Conservation (phyloP, 1,284 basidiomycete genomes). For the Ustilago xerochloae region DNA sequence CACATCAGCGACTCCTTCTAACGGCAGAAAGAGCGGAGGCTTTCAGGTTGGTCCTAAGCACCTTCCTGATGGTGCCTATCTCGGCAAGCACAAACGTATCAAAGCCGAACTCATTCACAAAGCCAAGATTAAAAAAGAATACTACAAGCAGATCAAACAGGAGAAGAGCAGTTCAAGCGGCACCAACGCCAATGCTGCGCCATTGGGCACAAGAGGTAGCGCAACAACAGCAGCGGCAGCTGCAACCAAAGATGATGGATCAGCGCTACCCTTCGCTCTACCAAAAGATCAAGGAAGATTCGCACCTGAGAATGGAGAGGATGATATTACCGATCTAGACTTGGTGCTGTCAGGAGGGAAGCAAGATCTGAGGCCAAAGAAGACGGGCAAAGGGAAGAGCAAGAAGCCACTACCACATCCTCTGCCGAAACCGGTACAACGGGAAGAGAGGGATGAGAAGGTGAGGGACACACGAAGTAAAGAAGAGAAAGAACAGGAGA, state of each 20-base stretch:
- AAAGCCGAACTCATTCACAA: conserved; percentile 72
- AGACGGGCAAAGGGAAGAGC: conserved; percentile 14
- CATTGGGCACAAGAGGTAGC: conserved; percentile 30
- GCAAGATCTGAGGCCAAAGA: conserved; percentile 40
- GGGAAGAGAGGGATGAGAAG: conserved; percentile 1
- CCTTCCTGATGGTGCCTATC: conserved; percentile 64
- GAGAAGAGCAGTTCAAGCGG: conserved; percentile 55
- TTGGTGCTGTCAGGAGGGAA: conserved; percentile 13
- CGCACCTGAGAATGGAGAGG: conserved; percentile 44
- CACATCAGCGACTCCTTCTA: conserved; percentile 28
- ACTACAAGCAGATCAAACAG: conserved; percentile 70
- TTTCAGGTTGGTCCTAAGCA: conserved; percentile 64
- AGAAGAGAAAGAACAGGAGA: conserved; percentile 53
- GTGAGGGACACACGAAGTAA: conserved; percentile 37
- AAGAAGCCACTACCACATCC: conserved; percentile 47
- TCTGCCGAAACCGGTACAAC: conserved; percentile 8
- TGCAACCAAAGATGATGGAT: conserved; percentile 2
- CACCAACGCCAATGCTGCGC: conserved; percentile 22
- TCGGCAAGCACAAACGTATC: conserved; percentile 71
- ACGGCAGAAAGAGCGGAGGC: conserved; percentile 43
- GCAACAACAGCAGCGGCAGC: neutral
- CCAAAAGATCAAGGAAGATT: conserved; percentile 50
- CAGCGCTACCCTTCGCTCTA: conserved; percentile 23
- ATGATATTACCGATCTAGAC: conserved; percentile 11
- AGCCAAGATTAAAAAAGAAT: conserved; percentile 72